Evolutionary conservation across 2,329 filamentous ascomycete species (phyloP), one percentile per base, ranked within the genome.

Genomic region (Cercospora sesami): DNA sequence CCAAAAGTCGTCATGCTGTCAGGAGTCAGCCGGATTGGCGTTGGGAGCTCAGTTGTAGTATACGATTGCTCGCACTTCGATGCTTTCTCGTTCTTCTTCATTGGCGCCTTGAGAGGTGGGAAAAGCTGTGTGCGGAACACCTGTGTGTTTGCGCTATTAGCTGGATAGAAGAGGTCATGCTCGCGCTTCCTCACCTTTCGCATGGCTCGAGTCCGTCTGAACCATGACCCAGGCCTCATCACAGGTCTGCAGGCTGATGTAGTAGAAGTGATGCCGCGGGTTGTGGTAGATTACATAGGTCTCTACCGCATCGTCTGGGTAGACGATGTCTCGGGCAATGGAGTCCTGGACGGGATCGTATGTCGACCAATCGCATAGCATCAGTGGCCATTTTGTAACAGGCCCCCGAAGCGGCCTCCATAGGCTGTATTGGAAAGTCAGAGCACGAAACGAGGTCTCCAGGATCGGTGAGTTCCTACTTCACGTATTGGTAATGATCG

Each of bases 181-280:
- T 28, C 26, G 26, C 26, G 26, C 26, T 28, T 5, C 26, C 26
- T 28, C 26, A 28, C 51, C 51, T 31, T 57, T 26, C 5, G 10
- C 1, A 30, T 57, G 51, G 12, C 28, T 31, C 1, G 51, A 28
- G 16, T 57, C 51, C 5, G 23, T 57, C 28, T 57, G 51, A 1
- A 57, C 51, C 51, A 57, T 57, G 28, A 57, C 26, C 51, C 51
- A 57, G 5, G 51, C 51, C 51, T 57, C 51, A 6, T 57, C 51
- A 16, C 5, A 5, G 16, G 4, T 30, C 23, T 57, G 51, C 4
- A 12, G 4, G 51, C 51, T 57, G 51, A 57, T 14, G 16, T 57
- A 57, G 14, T 55, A 55, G 26, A 55, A 55, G 5, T 30, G 51
- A 8, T 55, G 51, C 8, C 9, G 2, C 21, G 51, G 51, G 14